Conservation (phyloP, 805 yeast genomes). For the Suhomyces sp. region DNA sequence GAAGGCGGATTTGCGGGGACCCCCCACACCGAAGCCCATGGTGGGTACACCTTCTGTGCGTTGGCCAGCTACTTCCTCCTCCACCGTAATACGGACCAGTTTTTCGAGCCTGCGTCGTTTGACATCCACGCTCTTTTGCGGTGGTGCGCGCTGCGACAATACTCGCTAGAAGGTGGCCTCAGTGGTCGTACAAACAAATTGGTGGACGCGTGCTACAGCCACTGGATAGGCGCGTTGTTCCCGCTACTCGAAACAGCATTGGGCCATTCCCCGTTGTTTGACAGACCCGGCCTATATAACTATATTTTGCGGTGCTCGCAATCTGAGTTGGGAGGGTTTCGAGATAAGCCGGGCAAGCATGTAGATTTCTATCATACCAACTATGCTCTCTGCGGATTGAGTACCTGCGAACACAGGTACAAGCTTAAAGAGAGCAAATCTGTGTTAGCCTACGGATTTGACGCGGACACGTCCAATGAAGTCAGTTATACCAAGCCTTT, state of each 20-base stretch:
- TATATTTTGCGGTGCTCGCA: constrained; percentile 82
- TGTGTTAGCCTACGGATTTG: constrained; percentile 19
- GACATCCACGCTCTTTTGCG: constrained; percentile 49
- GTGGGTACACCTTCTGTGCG: constrained; percentile 94
- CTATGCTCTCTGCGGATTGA: constrained; percentile 75
- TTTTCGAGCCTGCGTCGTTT: constrained; percentile 7
- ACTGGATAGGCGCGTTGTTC: constrained; percentile 86
- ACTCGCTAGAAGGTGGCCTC: constrained; percentile 76
- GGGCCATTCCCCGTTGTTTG: constrained; percentile 29
- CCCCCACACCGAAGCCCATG: constrained; percentile 86
- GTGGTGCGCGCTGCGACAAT: constrained; percentile 76
- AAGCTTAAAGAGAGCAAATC: constrained; percentile 4
- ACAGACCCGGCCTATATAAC: constrained; percentile 56
- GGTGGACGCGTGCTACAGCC: constrained; percentile 94
- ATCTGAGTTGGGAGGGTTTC: constrained; percentile 63
- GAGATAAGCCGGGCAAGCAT: constrained; percentile 80
- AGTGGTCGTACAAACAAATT: constrained; percentile 88
- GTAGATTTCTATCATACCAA: constrained; percentile 92
- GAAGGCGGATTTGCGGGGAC: constrained; percentile 95
- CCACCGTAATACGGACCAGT: constrained; percentile 34
- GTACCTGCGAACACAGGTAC: constrained; percentile 51
- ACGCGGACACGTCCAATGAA: background rate
- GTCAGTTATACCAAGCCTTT: constrained; percentile 15
- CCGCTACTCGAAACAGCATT: constrained; percentile 58
- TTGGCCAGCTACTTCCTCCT: constrained; percentile 56